phyloP scores from a whole-genome alignment of 1,139 yeast species.

The Yamadazyma buinensis region DNA sequence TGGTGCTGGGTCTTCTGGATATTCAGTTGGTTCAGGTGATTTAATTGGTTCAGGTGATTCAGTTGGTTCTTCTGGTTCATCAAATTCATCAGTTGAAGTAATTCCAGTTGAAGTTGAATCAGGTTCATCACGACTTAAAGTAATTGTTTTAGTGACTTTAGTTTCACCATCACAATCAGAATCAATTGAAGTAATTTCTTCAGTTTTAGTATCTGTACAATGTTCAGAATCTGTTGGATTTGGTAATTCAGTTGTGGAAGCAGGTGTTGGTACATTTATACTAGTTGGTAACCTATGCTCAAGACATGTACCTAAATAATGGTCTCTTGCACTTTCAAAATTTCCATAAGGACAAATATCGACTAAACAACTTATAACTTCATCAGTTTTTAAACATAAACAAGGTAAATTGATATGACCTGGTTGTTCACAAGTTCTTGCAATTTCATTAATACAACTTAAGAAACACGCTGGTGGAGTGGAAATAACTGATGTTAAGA shows the following conservation, averaged over 20 bases:
- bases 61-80: not conserved
- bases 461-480: slow-evolving; percentile 57
- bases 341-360: slow-evolving; percentile 48
- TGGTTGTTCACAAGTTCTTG: slow-evolving; percentile 33
- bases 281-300: slow-evolving; percentile 23
- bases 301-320: slow-evolving; percentile 50
- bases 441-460: slow-evolving; percentile 38
- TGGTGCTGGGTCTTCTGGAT: not conserved
- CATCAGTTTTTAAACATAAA: slow-evolving; percentile 35
- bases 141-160: not conserved
- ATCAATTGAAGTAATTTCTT: too few species aligned
- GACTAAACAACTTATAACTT: slow-evolving; percentile 42
- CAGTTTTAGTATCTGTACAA: too few species aligned
- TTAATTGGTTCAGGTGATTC: too few species aligned
- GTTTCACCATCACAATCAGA: not conserved
- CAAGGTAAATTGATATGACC: slow-evolving; percentile 35
- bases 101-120: too few species aligned
- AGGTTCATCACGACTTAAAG: not conserved
- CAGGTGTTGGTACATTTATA: not conserved
- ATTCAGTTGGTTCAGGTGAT: not conserved
- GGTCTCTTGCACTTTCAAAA: slow-evolving; percentile 50
- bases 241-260: not conserved
- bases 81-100: not conserved
- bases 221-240: too few species aligned
- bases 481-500: slow-evolving; percentile 18